Evolutionary conservation across 2,329 filamentous ascomycete genomes (phyloP).

Genomic region (Fusarium algeriense): DNA sequence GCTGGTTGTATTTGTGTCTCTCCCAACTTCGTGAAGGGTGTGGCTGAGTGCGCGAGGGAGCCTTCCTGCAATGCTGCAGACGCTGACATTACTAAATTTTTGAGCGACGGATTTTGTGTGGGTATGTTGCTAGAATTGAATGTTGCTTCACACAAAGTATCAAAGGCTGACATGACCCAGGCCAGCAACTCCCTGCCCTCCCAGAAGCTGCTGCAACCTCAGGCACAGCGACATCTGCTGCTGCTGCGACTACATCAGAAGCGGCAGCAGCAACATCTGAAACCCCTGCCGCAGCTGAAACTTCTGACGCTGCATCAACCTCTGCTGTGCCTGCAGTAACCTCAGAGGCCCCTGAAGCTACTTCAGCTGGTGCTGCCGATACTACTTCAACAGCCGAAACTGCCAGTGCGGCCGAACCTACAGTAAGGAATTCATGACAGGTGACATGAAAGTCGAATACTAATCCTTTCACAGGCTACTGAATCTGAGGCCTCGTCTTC

Average conservation of each 20-base stretch:
- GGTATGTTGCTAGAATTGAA: conserved; percentile 31
- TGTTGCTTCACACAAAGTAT: background rate
- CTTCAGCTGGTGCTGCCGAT: conserved; percentile 6
- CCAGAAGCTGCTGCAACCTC: conserved; percentile 22
- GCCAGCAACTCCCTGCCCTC: conserved; percentile 19
- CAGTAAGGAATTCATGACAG: conserved; percentile 25
- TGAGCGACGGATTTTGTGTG: conserved; percentile 41
- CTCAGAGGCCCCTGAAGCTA: conserved; percentile 8
- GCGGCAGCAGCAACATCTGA: conserved; percentile 23
- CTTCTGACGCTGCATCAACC: conserved; percentile 18
- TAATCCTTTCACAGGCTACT: conserved; percentile 28
- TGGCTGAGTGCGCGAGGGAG: conserved; percentile 56
- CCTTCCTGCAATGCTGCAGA: conserved; percentile 41
- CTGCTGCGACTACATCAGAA: conserved; percentile 15
- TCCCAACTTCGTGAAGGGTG: conserved; percentile 51
- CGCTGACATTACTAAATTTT: conserved; percentile 34
- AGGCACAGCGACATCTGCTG: conserved; percentile 10
- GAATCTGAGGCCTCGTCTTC: conserved; percentile 21
- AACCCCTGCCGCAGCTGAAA: conserved; percentile 6
- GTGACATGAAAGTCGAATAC: background rate
- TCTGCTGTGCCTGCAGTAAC: conserved; percentile 12
- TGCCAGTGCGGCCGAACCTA: conserved; percentile 11
- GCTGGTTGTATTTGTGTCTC: conserved; percentile 57
- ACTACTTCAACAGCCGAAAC: conserved; percentile 1
- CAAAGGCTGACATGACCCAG: conserved; percentile 27